These are phyloP conservation scores for Pilasporangium apinafurcum DNA, from an alignment of 352 stramenopile genomes.

Conservation along the genomic window DNA sequence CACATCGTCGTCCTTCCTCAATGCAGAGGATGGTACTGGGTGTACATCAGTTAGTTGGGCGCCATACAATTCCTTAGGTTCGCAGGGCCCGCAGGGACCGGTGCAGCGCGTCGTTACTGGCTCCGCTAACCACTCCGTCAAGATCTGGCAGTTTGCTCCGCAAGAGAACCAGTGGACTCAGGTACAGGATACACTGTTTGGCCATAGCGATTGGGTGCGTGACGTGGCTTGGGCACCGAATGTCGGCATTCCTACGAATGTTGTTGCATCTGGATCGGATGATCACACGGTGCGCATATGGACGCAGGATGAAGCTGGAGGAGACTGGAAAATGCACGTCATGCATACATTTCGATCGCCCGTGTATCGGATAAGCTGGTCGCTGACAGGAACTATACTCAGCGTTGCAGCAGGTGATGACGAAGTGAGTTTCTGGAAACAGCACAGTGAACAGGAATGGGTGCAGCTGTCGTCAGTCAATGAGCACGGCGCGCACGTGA, in stretches of 20 bases:
- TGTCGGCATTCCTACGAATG: constrained; percentile 75
- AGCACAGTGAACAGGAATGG: constrained; percentile 54
- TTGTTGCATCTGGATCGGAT: constrained; percentile 75
- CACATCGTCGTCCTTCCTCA: constrained; percentile 64
- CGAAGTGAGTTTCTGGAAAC: constrained; percentile 71
- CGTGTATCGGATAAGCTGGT: constrained; percentile 84
- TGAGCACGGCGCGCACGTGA: constrained; percentile 43
- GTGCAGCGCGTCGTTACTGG: constrained; percentile 74
- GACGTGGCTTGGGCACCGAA: constrained; percentile 82
- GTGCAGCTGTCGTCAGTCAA: constrained; percentile 66
- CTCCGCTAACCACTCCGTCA: constrained; percentile 54
- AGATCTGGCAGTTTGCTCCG: constrained; percentile 50
- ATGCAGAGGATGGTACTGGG: constrained; percentile 66
- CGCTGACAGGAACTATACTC: constrained; percentile 24
- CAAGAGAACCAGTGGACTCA: constrained; percentile 31
- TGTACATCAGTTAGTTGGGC: constrained; percentile 81
- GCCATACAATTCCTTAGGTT: constrained; percentile 83
- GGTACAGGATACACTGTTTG: constrained; percentile 31
- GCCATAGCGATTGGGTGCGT: constrained; percentile 80
- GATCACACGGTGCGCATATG: constrained; percentile 79
- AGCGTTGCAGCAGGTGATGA: constrained; percentile 15
- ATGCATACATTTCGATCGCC: constrained; percentile 64
- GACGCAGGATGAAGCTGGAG: constrained; percentile 60
- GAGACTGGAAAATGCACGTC: constrained; percentile 55
- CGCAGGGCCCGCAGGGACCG: constrained; percentile 49